These are phyloP conservation scores for Avena eriantha DNA, from an alignment of 176 grass and related monocot genomes.

Conservation along the genomic window DNA sequence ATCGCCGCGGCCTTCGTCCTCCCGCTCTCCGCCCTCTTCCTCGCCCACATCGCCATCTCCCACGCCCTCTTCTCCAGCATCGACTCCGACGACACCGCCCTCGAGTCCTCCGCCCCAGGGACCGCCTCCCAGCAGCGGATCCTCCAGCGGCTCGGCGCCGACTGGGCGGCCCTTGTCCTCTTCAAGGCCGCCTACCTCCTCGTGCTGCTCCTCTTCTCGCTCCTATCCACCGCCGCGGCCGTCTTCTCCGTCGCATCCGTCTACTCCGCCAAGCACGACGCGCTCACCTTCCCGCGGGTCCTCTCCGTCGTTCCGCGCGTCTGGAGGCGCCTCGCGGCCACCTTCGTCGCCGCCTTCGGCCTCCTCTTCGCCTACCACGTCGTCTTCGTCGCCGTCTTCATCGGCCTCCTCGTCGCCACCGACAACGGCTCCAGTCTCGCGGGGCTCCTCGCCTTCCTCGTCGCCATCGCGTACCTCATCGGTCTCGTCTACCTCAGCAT, in stretches of 20 bases:
- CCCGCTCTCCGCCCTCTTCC: conserved; percentile 78
- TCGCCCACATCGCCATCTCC: conserved; percentile 87
- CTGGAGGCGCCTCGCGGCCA: conserved; percentile 79
- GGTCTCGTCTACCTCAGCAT: conserved; percentile 79
- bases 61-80: conserved; percentile 74
- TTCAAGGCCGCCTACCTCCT: conserved; percentile 89
- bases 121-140: conserved; percentile 58
- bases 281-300: conserved; percentile 78
- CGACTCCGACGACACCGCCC: conserved; percentile 69
- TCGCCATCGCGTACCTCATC: conserved; percentile 48
- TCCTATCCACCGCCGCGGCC: conserved; percentile 81
- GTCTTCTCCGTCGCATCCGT: conserved; percentile 93
- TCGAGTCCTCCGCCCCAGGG: conserved; percentile 61
- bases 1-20: conserved; percentile 75
- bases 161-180: conserved; percentile 68
- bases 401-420: conserved; percentile 51
- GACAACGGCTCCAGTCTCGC: conserved; percentile 46
- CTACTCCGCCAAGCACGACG: conserved; percentile 81
- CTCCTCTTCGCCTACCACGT: conserved; percentile 76
- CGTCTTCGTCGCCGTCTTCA: conserved; percentile 36
- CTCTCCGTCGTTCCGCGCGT: conserved; percentile 91
- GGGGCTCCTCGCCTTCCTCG: conserved; percentile 36
- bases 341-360: conserved; percentile 86
- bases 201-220: conserved; percentile 79
- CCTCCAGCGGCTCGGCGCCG: conserved; percentile 54